phyloP scores from a whole-genome alignment of 305 asterid genomes.

The Fraxinus platypoda region DNA sequence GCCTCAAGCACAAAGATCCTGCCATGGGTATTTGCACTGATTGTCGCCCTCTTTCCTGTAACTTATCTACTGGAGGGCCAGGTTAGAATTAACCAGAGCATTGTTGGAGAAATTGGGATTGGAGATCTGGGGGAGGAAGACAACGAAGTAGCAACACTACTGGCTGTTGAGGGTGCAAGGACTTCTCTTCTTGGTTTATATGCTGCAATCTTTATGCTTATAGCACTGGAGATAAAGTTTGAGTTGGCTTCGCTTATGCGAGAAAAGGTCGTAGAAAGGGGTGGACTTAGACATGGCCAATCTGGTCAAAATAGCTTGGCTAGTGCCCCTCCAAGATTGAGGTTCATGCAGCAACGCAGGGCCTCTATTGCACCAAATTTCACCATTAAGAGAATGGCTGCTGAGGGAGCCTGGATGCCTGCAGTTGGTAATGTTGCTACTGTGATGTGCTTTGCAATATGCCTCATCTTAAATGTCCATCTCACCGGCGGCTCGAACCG shows the following conservation, averaged over 20 bases:
- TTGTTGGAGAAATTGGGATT: conserved; percentile 47
- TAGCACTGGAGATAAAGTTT: conserved; percentile 92
- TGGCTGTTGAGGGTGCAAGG: conserved; percentile 94
- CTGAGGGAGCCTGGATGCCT: conserved; percentile 99
- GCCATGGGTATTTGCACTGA: conserved; percentile 92
- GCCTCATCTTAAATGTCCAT: conserved; percentile 79
- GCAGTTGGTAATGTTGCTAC: conserved; percentile 99
- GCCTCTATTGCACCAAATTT: conserved; percentile 71
- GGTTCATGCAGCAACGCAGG: conserved; percentile 92
- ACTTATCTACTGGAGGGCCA: conserved; percentile 94
- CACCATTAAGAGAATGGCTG: conserved; percentile 74
- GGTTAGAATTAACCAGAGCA: conserved; percentile 62
- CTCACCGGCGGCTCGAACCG: conserved; percentile 91
- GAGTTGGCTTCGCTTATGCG: conserved; percentile 86
- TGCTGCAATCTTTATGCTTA: conserved; percentile 92
- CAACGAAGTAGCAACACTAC: conserved; percentile 63
- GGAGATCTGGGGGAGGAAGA: conserved; percentile 71
- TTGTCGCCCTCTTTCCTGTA: conserved; percentile 96
- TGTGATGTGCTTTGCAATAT: conserved; percentile 82
- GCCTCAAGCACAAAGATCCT: conserved; percentile 89
- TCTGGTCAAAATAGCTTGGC: conserved; percentile 71
- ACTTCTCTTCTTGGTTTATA: conserved; percentile 91
- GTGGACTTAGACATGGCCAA: conserved; percentile 68
- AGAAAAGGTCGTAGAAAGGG: conserved; percentile 60
- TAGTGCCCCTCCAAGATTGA: conserved; percentile 69